Base-by-base conservation (phyloP, 345 rosid genomes). In the Lepidium aucheri region DNA sequence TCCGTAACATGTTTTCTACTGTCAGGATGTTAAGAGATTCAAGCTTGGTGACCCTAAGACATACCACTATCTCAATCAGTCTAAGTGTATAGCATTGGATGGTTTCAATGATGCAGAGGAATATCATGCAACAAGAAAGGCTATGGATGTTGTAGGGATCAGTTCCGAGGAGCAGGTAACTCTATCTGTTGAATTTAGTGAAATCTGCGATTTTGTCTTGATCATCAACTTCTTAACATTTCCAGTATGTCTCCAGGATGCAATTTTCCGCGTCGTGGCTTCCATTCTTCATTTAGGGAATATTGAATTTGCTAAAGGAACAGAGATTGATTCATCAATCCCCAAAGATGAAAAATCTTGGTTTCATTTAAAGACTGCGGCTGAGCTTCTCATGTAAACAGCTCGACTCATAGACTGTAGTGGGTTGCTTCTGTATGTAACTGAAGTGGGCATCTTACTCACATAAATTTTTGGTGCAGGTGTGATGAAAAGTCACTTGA, bases 91-190 rank as follows among this genome's bases (percentile, higher is more conserved):
- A 63, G 81, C 81, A 32, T 76, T 94, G 82, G 99, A 94, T 54
- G 83, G 85, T 38, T 28, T 90, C 65, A 86, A 90, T 80, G 97
- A 90, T 65, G 80, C 86, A 7, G 83, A 90, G 81, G 99, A 94
- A 58, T 90, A 94, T 63, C 50, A 70, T 49, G 91, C 85, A 41
- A 94, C 99, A 33, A 86, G 84, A 77, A 87, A 77, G 76, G 99
- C 99, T 11, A 90, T 94, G 99, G 99, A 94, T 69, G 74, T 90
- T 60, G 97, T 94, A 17, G 99, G 99, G 55, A 94, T 94, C 53
- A 80, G 82, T 81, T 57, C 86, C 40, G 83, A 83, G 18, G 96
- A 94, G 77, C 99, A 94, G 99, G 99, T 90, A 74, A 49, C 56
- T 53, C 32, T 35, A 77, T 76, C 34, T 63, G 26, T 17, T 65